phyloP scores from a whole-genome alignment of 805 yeast genomes.

The Yarrowia yakushimensis region DNA sequence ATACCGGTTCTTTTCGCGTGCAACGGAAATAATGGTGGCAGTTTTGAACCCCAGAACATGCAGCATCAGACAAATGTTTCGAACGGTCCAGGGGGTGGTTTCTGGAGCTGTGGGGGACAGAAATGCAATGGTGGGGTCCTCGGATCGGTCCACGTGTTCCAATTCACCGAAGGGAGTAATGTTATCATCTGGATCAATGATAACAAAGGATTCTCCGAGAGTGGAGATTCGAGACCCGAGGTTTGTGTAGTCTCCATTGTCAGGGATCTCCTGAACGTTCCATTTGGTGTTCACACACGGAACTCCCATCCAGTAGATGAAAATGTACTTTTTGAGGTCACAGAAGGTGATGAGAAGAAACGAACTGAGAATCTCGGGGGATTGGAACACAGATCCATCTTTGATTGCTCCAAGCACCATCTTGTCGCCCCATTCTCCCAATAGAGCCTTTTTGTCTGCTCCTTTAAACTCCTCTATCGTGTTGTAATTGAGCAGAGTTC shows the following conservation, averaged over 20 bases:
- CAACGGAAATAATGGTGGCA: not conserved
- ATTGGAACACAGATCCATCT: constrained; percentile 38
- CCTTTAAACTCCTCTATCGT: constrained; percentile 81
- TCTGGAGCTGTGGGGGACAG: not conserved
- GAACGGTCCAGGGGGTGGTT: not conserved
- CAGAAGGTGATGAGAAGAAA: constrained; percentile 67
- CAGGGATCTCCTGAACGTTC: constrained; percentile 33
- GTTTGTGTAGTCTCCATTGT: not conserved
- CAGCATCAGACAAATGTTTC: constrained; percentile 26
- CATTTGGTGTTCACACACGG: constrained; percentile 62
- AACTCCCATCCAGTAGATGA: constrained; percentile 84
- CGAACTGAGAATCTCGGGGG: constrained; percentile 44
- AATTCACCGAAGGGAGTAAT: not conserved
- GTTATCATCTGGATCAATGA: constrained; percentile 1
- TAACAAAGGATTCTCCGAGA: not conserved
- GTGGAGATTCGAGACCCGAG: not conserved
- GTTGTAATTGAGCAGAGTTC: constrained; percentile 59
- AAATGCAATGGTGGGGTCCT: not conserved
- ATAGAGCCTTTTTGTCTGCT: constrained; percentile 57
- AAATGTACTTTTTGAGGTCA: constrained; percentile 84
- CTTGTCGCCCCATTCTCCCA: constrained; percentile 44
- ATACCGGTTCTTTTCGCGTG: not conserved
- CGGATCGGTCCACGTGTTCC: not conserved
- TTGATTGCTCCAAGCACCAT: constrained; percentile 35
- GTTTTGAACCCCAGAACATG: constrained; percentile 26